Evolutionary conservation across 2,329 filamentous ascomycete genomes (phyloP).

Genomic region (Penicillium sp.): DNA sequence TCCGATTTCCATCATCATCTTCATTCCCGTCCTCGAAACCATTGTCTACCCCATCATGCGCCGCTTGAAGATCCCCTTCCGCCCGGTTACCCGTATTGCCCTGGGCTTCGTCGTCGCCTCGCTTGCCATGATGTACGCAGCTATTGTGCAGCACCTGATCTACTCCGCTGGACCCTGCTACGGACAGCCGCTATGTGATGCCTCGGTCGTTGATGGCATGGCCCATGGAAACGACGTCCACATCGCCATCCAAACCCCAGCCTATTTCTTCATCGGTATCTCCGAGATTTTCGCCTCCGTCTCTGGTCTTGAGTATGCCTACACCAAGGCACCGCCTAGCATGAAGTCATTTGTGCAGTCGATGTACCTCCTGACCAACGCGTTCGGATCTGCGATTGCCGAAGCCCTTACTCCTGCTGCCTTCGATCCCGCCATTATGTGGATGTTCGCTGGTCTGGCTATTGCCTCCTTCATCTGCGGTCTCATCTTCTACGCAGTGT

Average conservation of each 20-base stretch:
- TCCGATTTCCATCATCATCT: constrained; percentile 71
- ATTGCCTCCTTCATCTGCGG: constrained; percentile 51
- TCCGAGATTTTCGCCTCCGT: constrained; percentile 64
- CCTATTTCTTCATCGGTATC: constrained; percentile 47
- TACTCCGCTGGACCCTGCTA: constrained; percentile 56
- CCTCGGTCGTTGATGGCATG: constrained; percentile 34
- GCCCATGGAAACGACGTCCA: constrained; percentile 43
- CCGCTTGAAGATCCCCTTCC: constrained; percentile 64
- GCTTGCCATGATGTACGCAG: constrained; percentile 61
- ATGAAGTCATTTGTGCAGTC: constrained; percentile 65
- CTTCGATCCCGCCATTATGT: constrained; percentile 64
- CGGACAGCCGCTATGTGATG: constrained; percentile 37
- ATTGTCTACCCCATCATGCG: constrained; percentile 69
- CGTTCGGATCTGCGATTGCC: constrained; percentile 59
- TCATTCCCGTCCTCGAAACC: constrained; percentile 69
- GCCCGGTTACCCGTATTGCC: constrained; percentile 73
- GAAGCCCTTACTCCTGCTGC: constrained; percentile 61
- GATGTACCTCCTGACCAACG: constrained; percentile 58
- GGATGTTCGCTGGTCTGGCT: constrained; percentile 64
- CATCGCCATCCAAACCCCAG: constrained; percentile 47
- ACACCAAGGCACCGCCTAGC: constrained; percentile 67
- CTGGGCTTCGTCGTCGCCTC: constrained; percentile 66
- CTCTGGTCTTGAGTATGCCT: constrained; percentile 70
- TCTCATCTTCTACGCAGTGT: constrained; percentile 54
- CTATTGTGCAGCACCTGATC: constrained; percentile 57